These are phyloP conservation scores for Pseudogymnoascus sp. DNA, from an alignment of 2,329 filamentous ascomycete genomes.

Conservation along the genomic window DNA sequence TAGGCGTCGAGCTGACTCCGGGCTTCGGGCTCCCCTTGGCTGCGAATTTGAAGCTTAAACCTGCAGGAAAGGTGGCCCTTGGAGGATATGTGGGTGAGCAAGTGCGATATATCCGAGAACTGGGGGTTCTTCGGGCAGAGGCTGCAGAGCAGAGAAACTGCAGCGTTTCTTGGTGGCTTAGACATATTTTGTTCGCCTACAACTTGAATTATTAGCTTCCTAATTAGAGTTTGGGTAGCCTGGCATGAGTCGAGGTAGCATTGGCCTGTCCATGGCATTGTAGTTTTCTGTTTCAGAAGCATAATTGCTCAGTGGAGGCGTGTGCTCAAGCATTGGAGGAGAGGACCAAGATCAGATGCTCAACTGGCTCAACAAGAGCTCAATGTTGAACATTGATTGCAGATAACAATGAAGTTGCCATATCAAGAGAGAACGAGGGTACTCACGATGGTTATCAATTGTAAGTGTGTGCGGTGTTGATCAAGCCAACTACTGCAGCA, in stretches of 20 bases:
- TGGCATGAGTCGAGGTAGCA: neutral
- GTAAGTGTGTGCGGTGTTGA: neutral
- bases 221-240: neutral
- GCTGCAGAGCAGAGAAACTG: conserved; percentile 67
- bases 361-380: neutral
- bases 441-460: conserved; percentile 1
- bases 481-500: conserved; percentile 1
- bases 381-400: neutral
- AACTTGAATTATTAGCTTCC: neutral
- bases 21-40: conserved; percentile 60
- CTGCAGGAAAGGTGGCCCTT: conserved; percentile 84
- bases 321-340: no score
- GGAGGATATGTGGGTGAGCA: conserved; percentile 85
- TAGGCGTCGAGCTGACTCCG: conserved; percentile 57
- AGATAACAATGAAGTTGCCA: neutral
- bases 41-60: conserved; percentile 71
- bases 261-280: neutral
- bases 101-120: conserved; percentile 86
- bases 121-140: conserved; percentile 72
- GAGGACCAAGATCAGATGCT: neutral
- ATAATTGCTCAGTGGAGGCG: neutral
- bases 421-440: neutral
- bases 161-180: conserved; percentile 9
- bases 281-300: neutral
- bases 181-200: conserved; percentile 13